Base-by-base conservation (phyloP, 2,329 filamentous ascomycete genomes). In the Fusarium sp. region DNA sequence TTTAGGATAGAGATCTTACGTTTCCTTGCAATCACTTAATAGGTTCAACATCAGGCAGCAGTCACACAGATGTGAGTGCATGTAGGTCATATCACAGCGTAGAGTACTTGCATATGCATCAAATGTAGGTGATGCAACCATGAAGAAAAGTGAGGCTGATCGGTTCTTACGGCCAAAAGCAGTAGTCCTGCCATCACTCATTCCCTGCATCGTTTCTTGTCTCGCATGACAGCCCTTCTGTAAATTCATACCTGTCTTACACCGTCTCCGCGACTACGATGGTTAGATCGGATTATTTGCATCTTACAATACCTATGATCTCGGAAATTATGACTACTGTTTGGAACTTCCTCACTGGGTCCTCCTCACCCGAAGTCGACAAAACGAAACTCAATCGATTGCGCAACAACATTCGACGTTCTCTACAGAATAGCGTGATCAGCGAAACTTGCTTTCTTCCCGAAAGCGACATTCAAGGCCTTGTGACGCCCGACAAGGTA, bases 21-120 rank as follows among this genome's bases (percentile, higher is more conserved):
- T 18, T 36, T 36, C 17, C 34, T 36, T 36, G 8, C 1, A 34
- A 15, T 8, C 2, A 13, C 32, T 34, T 15, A 15, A 34, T 34
- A 17, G 8, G 34, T 18, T 41, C 34, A 13, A 20, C 28, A 7
- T 54, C n/a, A 61, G 47, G 36, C 58, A 61, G 45, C 58, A 61
- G 58, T 34, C 58, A 41, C 58, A n/a, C 45, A 38, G 38, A 60
- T 28, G 58, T 34, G n/a, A n/a, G 58, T 42, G 4, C 24, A 45
- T 45, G 42, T 26, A n/a, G 14, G 50, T 54, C 17, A 17, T 34
- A 52, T 20, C 34, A n/a, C 24, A 38, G 24, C 24, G 13, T 56
- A 44, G 15, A 63, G 52, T 45, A 42, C 51, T 47, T 67, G 60
- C 64, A 65, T 67, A 65, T 67, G 64, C 52, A 52, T 65, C 26